phyloP scores from a whole-genome alignment of 1,284 basidiomycete species.

The Tilletia horrida region DNA sequence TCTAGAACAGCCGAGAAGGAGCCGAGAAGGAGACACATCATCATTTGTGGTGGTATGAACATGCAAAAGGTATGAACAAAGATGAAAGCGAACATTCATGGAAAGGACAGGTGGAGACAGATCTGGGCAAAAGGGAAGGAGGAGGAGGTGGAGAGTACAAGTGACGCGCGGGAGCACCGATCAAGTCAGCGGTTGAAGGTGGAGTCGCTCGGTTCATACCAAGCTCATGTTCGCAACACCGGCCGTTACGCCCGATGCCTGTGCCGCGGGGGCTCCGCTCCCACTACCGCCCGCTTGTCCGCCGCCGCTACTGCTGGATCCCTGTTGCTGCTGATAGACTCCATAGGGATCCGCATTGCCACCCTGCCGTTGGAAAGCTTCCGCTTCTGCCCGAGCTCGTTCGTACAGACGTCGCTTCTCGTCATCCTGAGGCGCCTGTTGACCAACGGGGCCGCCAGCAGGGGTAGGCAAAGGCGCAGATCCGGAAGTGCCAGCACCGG shows the following conservation, averaged over 20 bases:
- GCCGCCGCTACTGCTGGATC: not conserved
- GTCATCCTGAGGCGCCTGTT: conserved; percentile 37
- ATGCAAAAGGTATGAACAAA: too few relatives aligned
- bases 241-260: not conserved
- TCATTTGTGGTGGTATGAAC: too few relatives aligned
- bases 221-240: too few relatives aligned
- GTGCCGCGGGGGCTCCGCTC: not conserved
- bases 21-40: too few relatives aligned
- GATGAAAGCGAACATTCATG: too few relatives aligned
- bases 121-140: too few relatives aligned
- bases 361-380: conserved; percentile 41
- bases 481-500: not conserved
- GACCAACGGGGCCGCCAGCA: conserved; percentile 3
- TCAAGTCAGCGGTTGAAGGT: too few relatives aligned
- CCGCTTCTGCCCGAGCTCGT: conserved; percentile 44
- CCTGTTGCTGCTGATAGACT: not conserved
- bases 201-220: too few relatives aligned
- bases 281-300: not conserved
- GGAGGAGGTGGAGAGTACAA: too few relatives aligned
- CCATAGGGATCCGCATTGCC: conserved; percentile 12
- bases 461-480: conserved; percentile 23
- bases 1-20: too few relatives aligned
- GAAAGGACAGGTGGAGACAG: too few relatives aligned
- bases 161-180: too few relatives aligned
- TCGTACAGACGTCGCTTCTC: conserved; percentile 50